Percentiles rank a stretch among this genome's conserved stretches.
Evolutionary conservation across 345 rosid genomes (phyloP).

Genomic region (Lepidium africanum): DNA sequence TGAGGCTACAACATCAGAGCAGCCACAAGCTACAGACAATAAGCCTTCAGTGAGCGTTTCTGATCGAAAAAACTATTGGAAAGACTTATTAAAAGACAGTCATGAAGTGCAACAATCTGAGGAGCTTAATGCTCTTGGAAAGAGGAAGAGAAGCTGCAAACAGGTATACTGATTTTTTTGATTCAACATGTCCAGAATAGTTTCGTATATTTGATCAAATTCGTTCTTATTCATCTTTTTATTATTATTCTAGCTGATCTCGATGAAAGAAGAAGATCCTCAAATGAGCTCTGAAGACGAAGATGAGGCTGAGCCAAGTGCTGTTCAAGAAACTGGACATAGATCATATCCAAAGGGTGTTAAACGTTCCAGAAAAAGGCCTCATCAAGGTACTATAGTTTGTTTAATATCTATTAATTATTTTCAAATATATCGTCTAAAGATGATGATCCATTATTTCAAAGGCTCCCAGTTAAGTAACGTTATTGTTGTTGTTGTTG

Average conservation of each 20-base stretch:
- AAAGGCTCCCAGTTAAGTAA: not conserved
- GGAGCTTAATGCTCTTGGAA: constrained; percentile 68
- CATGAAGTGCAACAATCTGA: constrained; percentile 59
- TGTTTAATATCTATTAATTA: not conserved
- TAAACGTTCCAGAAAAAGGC: constrained; percentile 47
- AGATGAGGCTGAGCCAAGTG: constrained; percentile 55
- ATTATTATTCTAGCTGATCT: constrained; percentile 42
- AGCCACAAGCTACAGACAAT: constrained; percentile 36
- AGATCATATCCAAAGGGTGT: constrained; percentile 45
- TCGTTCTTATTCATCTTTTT: constrained; percentile 7
- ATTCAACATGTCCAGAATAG: not conserved
- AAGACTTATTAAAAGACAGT: constrained; percentile 55
- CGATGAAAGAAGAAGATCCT: constrained; percentile 63
- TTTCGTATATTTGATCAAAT: not conserved
- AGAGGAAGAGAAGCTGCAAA: constrained; percentile 78
- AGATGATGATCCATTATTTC: not conserved
- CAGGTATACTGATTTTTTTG: constrained; percentile 39
- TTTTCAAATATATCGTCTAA: not conserved
- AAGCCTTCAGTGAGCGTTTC: constrained; percentile 7
- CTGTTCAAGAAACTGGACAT: constrained; percentile 43
- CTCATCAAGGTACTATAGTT: constrained; percentile 34
- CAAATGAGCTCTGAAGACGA: constrained; percentile 16
- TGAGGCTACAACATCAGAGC: constrained; percentile 50
- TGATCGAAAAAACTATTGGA: constrained; percentile 60
- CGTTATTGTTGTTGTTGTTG: not conserved